phyloP scores from a whole-genome alignment of 371 early-diverging fungal species.

The Lichtheimia corymbifera region DNA sequence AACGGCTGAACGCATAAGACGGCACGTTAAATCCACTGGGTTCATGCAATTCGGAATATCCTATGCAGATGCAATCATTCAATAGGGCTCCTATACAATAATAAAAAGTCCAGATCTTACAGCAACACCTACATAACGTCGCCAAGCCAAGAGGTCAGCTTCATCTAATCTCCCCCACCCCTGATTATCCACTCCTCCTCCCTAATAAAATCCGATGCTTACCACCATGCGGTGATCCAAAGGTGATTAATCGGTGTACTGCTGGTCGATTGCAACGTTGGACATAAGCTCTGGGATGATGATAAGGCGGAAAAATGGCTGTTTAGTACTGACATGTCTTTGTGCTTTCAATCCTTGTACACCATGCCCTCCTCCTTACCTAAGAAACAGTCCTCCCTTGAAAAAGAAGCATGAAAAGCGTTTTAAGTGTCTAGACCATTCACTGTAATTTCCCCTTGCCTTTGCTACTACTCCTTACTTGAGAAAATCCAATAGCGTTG shows the following conservation, averaged over 20 bases:
- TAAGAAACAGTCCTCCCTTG: conserved; percentile 63
- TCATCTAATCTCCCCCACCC: no score
- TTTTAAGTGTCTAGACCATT: not conserved
- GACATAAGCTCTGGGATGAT: conserved; percentile 65
- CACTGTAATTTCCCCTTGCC: not conserved
- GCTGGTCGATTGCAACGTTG: conserved; percentile 79
- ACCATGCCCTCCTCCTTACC: conserved; percentile 28
- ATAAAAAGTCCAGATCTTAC: no score
- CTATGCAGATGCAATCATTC: conserved; percentile 8
- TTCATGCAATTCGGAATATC: conserved; percentile 81
- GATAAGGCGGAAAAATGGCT: not conserved
- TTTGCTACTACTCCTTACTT: conserved; percentile 42
- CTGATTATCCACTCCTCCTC: not conserved
- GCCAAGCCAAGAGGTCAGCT: no score
- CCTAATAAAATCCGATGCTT: conserved; percentile 4
- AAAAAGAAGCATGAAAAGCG: not conserved
- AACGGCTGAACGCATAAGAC: conserved; percentile 67
- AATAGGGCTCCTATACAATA: no score
- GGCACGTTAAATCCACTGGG: conserved; percentile 54
- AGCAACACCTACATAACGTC: no score
- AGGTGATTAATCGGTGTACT: conserved; percentile 80
- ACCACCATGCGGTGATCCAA: conserved; percentile 85
- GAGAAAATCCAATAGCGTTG: conserved; percentile 95
- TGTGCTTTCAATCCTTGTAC: no score
- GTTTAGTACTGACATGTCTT: no score